Evolutionary conservation across 2,329 filamentous ascomycete genomes (phyloP).

Genomic region (Gremmenia infestans): DNA sequence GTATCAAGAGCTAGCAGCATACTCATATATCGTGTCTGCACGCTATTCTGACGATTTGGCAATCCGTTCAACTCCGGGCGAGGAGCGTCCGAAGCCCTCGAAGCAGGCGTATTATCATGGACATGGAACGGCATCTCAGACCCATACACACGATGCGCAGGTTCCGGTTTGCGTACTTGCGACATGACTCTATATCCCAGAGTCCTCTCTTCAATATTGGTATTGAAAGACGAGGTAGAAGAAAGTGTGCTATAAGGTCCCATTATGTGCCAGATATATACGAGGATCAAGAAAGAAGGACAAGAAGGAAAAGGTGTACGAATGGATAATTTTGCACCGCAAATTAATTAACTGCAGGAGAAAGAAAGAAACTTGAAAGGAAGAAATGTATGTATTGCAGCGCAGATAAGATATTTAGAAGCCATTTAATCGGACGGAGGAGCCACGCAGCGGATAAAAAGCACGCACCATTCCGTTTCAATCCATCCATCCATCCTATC

Average conservation of each 20-base stretch:
- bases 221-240: neutral
- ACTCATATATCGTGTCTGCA: conserved; percentile 27
- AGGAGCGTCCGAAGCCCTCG: neutral
- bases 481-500: no score
- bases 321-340: neutral
- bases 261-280: conserved; percentile 4
- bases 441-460: neutral
- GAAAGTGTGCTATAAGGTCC: conserved; percentile 14
- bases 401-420: no score
- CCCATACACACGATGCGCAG: neutral
- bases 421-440: neutral
- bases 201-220: neutral
- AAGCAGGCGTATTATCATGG: neutral
- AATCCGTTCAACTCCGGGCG: neutral
- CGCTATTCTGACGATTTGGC: conserved; percentile 16
- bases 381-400: no score
- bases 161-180: conserved; percentile 2
- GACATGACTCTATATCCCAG: conserved; percentile 2
- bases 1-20: conserved; percentile 28
- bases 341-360: no score
- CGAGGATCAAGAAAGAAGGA: neutral
- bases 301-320: neutral
- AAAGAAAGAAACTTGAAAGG: no score
- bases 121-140: neutral
- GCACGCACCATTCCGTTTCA: no score